These are phyloP conservation scores for Pythium chondricola DNA, from an alignment of 352 stramenopile genomes.

Conservation along the genomic window DNA sequence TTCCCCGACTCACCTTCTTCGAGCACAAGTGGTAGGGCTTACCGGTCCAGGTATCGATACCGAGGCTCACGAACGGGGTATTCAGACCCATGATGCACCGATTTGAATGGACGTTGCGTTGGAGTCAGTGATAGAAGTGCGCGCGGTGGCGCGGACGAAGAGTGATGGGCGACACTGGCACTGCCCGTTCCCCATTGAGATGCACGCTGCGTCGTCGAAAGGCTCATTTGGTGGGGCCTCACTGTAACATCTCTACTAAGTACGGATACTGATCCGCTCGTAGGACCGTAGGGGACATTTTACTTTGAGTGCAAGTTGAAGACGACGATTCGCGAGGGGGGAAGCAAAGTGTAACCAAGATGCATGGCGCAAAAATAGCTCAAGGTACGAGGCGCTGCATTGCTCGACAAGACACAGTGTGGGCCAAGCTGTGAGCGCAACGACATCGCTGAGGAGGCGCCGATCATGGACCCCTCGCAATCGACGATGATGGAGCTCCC, in stretches of 20 bases:
- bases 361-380: too few relatives aligned
- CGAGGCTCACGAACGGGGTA: constrained; percentile 74
- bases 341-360: too few relatives aligned
- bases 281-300: not conserved
- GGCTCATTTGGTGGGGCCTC: not conserved
- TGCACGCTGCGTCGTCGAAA: not conserved
- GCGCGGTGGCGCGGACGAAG: not conserved
- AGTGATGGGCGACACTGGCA: constrained; percentile 4
- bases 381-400: too few relatives aligned
- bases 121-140: too few relatives aligned
- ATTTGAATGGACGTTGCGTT: too few relatives aligned
- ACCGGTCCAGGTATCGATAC: constrained; percentile 76
- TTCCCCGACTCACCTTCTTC: constrained; percentile 69
- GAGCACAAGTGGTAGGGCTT: constrained; percentile 85
- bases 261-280: not conserved
- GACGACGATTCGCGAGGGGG: too few relatives aligned
- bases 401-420: too few relatives aligned
- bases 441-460: too few relatives aligned
- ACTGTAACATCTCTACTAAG: not conserved
- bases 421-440: too few relatives aligned
- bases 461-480: too few relatives aligned
- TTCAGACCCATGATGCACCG: constrained; percentile 48
- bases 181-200: constrained; percentile 1
- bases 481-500: constrained; percentile 14
- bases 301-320: not conserved